Percentiles rank a stretch among this genome's conserved stretches.
Evolutionary conservation across 2,329 filamentous ascomycete genomes (phyloP).

Genomic region (Talaromyces albobiverticillius): DNA sequence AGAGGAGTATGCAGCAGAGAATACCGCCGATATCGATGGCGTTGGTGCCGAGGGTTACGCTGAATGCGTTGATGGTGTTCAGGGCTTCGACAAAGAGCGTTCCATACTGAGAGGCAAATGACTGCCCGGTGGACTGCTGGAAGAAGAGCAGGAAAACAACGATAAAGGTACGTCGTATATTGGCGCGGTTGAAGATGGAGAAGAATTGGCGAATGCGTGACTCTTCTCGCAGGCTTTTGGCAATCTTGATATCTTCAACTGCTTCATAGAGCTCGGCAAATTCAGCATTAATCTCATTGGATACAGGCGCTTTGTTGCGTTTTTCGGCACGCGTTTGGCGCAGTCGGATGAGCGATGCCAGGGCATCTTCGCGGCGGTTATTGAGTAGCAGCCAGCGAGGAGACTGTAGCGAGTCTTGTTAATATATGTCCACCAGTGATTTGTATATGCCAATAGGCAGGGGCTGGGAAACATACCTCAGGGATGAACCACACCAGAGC

Average conservation of each 20-base stretch:
- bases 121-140: constrained; percentile 7
- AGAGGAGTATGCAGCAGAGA: background rate
- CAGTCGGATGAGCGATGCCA: background rate
- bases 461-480: constrained; percentile 14
- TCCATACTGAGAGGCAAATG: constrained; percentile 6
- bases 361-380: background rate
- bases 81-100: constrained; percentile 26
- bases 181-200: constrained; percentile 29
- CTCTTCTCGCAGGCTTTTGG: background rate
- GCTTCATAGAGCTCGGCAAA: background rate
- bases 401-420: background rate
- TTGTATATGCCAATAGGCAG: no score
- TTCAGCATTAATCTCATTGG: background rate
- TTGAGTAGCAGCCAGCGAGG: background rate
- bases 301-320: background rate
- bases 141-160: constrained; percentile 1
- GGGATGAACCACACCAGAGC: constrained; percentile 28
- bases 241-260: background rate
- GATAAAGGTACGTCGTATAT: background rate
- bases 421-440: background rate
- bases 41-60: constrained; percentile 7
- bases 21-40: constrained; percentile 2
- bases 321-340: background rate
- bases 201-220: constrained; percentile 17
- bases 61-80: constrained; percentile 18